Evolutionary conservation across 2,329 filamentous ascomycete genomes (phyloP).

Genomic region (Ascomycota sp.): DNA sequence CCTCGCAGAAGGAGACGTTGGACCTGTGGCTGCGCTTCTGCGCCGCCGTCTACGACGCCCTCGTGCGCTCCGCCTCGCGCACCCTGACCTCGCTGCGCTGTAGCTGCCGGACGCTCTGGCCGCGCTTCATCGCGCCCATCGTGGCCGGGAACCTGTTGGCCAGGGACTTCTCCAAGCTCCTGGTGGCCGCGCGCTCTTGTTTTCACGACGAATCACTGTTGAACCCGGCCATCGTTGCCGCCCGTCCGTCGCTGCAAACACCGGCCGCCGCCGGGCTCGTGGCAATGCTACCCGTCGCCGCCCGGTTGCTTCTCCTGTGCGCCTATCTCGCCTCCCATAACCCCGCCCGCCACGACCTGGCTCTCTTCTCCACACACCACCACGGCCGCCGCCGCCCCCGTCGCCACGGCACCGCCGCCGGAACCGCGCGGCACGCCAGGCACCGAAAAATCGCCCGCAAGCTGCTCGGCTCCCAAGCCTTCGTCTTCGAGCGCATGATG

Average conservation of each 20-base stretch:
- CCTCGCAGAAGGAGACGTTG: conserved; percentile 29
- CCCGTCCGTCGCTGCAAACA: not conserved
- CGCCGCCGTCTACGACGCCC: conserved; percentile 67
- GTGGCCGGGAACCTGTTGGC: conserved; percentile 50
- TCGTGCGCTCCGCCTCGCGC: conserved; percentile 61
- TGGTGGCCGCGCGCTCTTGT: conserved; percentile 47
- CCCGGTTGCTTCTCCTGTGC: conserved; percentile 53
- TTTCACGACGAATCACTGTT: conserved; percentile 57
- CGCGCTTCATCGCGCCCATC: conserved; percentile 62
- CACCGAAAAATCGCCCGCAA: conserved; percentile 58
- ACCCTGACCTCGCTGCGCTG: conserved; percentile 55
- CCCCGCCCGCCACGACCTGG: conserved; percentile 47
- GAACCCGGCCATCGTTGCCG: conserved; percentile 36
- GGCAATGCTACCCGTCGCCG: conserved; percentile 45
- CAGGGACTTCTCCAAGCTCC: conserved; percentile 66
- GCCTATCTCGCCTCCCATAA: conserved; percentile 73
- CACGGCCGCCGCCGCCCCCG: conserved; percentile 28
- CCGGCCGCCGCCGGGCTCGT: conserved; percentile 22
- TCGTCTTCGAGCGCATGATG: conserved; percentile 58
- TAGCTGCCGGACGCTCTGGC: conserved; percentile 61
- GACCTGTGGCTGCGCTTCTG: conserved; percentile 69
- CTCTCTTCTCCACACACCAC: conserved; percentile 56
- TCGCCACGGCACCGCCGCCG: conserved; percentile 20
- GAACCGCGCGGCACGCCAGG: conserved; percentile 17
- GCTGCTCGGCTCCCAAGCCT: conserved; percentile 55